These are phyloP conservation scores for Aspergillus spinulosporus DNA, from an alignment of 2,329 filamentous ascomycete genomes.

Conservation along the genomic window DNA sequence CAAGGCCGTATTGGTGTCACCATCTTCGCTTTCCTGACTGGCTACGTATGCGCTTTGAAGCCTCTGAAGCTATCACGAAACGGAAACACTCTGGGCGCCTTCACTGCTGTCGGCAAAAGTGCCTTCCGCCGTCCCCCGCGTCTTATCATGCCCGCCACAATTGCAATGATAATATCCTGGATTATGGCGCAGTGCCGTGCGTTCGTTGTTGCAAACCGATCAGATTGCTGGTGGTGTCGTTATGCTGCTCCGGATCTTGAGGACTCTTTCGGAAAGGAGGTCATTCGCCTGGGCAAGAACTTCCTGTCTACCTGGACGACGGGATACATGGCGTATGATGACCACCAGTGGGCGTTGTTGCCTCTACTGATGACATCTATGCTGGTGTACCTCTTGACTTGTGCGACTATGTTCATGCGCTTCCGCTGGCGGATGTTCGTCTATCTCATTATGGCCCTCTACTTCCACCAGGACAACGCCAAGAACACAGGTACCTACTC, in stretches of 20 bases:
- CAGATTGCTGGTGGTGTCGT: conserved; percentile 55
- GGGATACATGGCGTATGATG: conserved; percentile 54
- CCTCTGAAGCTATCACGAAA: conserved; percentile 53
- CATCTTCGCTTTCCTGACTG: conserved; percentile 58
- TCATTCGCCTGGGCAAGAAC: conserved; percentile 47
- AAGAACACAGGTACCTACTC: conserved; percentile 46
- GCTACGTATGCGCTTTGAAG: conserved; percentile 58
- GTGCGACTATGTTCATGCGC: conserved; percentile 47
- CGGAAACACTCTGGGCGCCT: conserved; percentile 46
- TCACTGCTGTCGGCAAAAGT: conserved; percentile 53
- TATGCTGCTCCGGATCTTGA: conserved; percentile 50
- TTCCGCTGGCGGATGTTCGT: conserved; percentile 51
- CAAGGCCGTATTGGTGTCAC: conserved; percentile 57
- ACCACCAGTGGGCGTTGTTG: conserved; percentile 57
- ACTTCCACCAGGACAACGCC: conserved; percentile 52
- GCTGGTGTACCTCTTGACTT: conserved; percentile 52
- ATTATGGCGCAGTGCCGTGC: conserved; percentile 50
- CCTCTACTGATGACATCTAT: conserved; percentile 53
- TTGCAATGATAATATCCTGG: conserved; percentile 55
- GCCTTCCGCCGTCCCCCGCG: conserved; percentile 56
- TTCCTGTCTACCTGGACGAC: conserved; percentile 54
- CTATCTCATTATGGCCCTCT: conserved; percentile 48
- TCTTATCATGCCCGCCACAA: conserved; percentile 53
- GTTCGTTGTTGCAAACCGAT: conserved; percentile 50
- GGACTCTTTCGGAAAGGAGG: conserved; percentile 47